Base-by-base conservation (phyloP, 257 asterid species). In the Lavandula angustifolia region DNA sequence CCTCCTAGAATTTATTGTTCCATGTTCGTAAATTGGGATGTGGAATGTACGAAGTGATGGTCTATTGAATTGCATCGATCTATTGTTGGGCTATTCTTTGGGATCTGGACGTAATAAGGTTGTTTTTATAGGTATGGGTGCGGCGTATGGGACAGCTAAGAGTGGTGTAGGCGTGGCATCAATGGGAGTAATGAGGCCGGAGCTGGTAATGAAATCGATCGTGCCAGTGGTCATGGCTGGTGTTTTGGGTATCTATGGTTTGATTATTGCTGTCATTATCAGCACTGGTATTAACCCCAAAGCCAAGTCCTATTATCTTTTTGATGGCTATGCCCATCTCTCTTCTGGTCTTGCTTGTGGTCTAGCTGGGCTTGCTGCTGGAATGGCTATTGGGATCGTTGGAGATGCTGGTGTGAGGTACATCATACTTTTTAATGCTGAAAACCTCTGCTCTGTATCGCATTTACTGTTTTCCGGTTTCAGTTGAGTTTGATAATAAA, bases 171-270 rank as follows among this genome's bases (percentile, higher is more conserved):
- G 96, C 34, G 96, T 88, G 69, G 96, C 95, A 3, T 88, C 96
- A 8, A 88, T 88, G 96, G 96, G 96, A 32, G 96, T 86, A 58
- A 88, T 88, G 96, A 77, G 96, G 67, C 96, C 95, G 2, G 96
- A 88, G 79, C 89, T 88, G 47, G 96, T 86, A 63, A 88, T 88
- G 96, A 88, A 88, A 31, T 88, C 96, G 7, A 88, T 88, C 52
- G 96, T 88, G 60, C 96, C 96, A 11, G 96, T 88, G 66, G 96
- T 88, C 78, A 88, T 88, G 96, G 96, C 96, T 82, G 96, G 96
- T 78, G 96, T 88, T 44, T 82, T 88, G 82, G 96, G 96, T 84
- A 88, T 85, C 55, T 88, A 88, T 18, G 96, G 95, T 27, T 70
- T 88, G 82, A 88, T 88, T 68, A 88, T 88, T 52, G 96, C 95